Evolutionary conservation across 164 flowering plant genomes (phyloP).

Genomic region (Cinnamomum micranthum): DNA sequence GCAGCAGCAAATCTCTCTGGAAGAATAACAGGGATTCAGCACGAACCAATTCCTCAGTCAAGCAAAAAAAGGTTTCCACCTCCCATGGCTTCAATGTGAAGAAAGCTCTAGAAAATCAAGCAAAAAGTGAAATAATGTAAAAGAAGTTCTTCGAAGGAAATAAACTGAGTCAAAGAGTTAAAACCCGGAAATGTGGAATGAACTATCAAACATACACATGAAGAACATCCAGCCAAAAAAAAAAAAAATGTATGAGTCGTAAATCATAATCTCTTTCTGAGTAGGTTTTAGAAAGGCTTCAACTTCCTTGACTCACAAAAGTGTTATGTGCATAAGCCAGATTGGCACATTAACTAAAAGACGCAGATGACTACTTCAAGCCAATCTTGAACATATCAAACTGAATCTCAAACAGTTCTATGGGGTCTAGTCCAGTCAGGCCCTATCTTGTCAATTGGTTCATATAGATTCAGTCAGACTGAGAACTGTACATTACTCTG

Average conservation of each 20-base stretch:
- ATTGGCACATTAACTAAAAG: too few relatives aligned
- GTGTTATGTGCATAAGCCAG: background rate
- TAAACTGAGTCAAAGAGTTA: background rate
- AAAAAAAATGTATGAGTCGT: background rate
- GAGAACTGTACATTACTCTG: too few relatives aligned
- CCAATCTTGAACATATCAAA: too few relatives aligned
- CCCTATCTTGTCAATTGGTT: too few relatives aligned
- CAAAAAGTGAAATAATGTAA: background rate
- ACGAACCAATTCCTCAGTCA: background rate
- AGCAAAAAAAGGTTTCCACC: background rate
- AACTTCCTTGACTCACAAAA: background rate
- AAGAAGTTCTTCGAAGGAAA: background rate
- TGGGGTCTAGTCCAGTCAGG: too few relatives aligned
- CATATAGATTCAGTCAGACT: too few relatives aligned
- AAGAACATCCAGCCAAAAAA: background rate
- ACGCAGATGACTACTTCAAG: too few relatives aligned
- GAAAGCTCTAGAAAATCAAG: background rate
- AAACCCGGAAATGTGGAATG: background rate
- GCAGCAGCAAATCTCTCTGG: conserved; percentile 76
- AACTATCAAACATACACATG: background rate
- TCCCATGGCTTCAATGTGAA: background rate
- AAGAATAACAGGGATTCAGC: background rate
- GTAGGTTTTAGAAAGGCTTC: background rate
- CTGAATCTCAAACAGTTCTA: too few relatives aligned
- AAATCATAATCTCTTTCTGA: background rate